Conservation (phyloP, 345 rosid species). For the Raphanus raphanistrum region DNA sequence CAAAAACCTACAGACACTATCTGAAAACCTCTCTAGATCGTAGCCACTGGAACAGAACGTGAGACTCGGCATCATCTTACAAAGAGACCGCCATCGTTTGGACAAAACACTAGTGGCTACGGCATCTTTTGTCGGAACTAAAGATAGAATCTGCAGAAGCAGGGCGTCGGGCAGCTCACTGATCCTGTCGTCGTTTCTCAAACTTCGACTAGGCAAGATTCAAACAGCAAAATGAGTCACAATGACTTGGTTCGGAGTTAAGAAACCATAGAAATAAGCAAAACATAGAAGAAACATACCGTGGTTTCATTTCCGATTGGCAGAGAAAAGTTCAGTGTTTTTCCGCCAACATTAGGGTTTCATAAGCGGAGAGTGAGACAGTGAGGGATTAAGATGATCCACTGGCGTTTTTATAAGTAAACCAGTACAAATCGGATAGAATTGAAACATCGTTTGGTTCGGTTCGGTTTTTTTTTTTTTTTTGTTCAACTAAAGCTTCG, state of each 20-base stretch:
- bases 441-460: background rate
- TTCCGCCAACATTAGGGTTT: background rate
- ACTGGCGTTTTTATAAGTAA: background rate
- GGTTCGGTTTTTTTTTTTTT: too few species aligned
- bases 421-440: background rate
- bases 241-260: background rate
- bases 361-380: background rate
- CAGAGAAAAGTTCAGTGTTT: background rate
- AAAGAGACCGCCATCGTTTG: background rate
- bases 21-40: background rate
- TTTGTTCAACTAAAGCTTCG: too few species aligned
- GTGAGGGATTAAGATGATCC: background rate
- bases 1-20: background rate
- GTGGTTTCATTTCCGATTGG: background rate
- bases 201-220: background rate
- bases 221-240: background rate
- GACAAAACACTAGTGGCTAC: background rate
- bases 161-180: background rate
- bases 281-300: background rate
- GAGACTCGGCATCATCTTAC: background rate
- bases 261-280: background rate
- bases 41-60: background rate
- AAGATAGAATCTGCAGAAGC: background rate
- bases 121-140: background rate
- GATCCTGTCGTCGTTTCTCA: background rate